These are phyloP conservation scores for Phanerodontia chrysosporium DNA, from an alignment of 768 basidiomycete genomes.

Conservation along the genomic window DNA sequence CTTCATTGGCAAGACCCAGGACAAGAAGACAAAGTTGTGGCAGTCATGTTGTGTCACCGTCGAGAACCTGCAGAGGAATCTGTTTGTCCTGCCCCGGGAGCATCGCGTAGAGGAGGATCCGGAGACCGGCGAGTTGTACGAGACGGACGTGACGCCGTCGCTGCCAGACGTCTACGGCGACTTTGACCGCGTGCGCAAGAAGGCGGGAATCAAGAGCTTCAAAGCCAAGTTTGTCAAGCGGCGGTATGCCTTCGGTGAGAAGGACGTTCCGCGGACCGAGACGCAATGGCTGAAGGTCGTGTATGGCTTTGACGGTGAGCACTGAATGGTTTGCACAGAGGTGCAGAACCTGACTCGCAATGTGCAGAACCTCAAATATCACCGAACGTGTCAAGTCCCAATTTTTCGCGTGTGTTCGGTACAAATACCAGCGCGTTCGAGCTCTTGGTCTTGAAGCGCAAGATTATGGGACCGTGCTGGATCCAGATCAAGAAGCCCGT, in stretches of 20 bases:
- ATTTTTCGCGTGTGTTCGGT: slow-evolving; percentile 85
- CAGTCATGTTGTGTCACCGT: slow-evolving; percentile 86
- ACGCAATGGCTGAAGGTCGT: slow-evolving; percentile 90
- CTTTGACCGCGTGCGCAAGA: slow-evolving; percentile 73
- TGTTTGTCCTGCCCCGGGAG: slow-evolving; percentile 82
- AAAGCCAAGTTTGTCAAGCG: slow-evolving; percentile 82
- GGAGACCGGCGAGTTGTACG: slow-evolving; percentile 54
- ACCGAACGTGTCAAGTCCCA: slow-evolving; percentile 67
- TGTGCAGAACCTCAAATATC: slow-evolving; percentile 69
- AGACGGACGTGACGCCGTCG: slow-evolving; percentile 73
- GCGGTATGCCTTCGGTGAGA: slow-evolving; percentile 89
- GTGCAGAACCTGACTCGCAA: background rate
- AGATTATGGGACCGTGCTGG: slow-evolving; percentile 99
- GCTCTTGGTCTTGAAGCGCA: slow-evolving; percentile 87
- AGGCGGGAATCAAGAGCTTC: slow-evolving; percentile 67
- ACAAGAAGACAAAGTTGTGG: slow-evolving; percentile 65
- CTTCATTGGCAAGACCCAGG: slow-evolving; percentile 88
- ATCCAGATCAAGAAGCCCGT: slow-evolving; percentile 74
- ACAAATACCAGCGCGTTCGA: slow-evolving; percentile 93
- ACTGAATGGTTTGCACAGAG: background rate
- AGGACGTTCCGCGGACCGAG: slow-evolving; percentile 75
- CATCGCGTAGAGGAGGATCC: slow-evolving; percentile 54
- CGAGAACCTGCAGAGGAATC: slow-evolving; percentile 81
- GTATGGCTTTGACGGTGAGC: slow-evolving; percentile 81
- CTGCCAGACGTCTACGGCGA: slow-evolving; percentile 74